phyloP scores from a whole-genome alignment of 331 rosid species.

The Arachis monticola region DNA sequence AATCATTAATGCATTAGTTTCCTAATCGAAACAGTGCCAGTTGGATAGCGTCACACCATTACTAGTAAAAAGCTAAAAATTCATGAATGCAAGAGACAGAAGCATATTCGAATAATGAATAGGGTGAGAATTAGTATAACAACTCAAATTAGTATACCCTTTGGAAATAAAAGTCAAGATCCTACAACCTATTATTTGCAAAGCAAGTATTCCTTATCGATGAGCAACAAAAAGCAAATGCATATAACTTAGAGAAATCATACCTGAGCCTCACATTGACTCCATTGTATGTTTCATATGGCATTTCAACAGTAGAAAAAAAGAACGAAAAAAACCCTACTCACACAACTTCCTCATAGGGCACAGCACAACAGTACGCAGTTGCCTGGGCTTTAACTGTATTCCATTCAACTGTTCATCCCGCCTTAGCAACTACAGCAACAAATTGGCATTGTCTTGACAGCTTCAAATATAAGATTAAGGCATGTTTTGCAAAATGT shows the following conservation, averaged over 20 bases:
- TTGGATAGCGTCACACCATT: not conserved
- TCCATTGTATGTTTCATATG: slow-evolving; percentile 92
- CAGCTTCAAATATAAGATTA: slow-evolving; percentile 18
- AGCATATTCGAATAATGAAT: not conserved
- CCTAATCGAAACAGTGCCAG: not conserved
- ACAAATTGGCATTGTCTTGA: slow-evolving; percentile 28
- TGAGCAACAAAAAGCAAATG: not conserved
- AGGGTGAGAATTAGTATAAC: not conserved
- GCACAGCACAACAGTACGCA: slow-evolving; percentile 84
- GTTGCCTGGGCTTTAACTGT: slow-evolving; percentile 83
- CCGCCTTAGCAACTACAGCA: slow-evolving; percentile 74
- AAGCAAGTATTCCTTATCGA: slow-evolving; percentile 19
- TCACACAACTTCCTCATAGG: slow-evolving; percentile 95
- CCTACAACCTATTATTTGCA: slow-evolving; percentile 20
- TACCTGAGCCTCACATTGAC: slow-evolving; percentile 94
- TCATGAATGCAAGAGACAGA: slow-evolving; percentile 25
- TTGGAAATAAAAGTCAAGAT: slow-evolving; percentile 42
- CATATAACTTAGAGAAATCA: not conserved
- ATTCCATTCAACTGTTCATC: slow-evolving; percentile 77
- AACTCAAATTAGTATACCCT: no score
- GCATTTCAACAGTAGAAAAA: slow-evolving; percentile 96
- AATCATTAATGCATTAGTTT: not conserved
- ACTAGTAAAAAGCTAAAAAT: not conserved
- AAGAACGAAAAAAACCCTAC: slow-evolving; percentile 57
- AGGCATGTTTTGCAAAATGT: not conserved